These are phyloP conservation scores for Pseudocercospora vitis DNA, from an alignment of 2,329 filamentous ascomycete species.

Conservation along the genomic window DNA sequence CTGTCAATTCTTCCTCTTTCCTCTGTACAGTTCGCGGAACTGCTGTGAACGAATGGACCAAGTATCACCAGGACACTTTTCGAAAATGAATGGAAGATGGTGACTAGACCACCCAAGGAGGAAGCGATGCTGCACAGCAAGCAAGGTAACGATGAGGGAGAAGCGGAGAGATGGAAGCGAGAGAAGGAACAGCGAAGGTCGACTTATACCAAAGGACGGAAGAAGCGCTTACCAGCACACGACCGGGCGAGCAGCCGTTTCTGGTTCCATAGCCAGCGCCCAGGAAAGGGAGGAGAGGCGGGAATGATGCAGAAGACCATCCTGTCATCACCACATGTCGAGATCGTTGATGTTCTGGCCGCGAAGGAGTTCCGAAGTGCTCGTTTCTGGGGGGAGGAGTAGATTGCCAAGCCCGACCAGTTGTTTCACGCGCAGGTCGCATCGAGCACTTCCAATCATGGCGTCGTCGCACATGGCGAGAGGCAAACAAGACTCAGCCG, in stretches of 20 bases:
- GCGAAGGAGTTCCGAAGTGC: no score
- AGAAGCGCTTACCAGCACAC: conserved; percentile 11
- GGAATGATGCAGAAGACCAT: neutral
- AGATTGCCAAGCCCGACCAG: no score
- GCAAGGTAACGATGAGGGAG: neutral
- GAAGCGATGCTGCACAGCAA: conserved; percentile 14
- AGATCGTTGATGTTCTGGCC: no score
- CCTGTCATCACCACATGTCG: conserved; percentile 11
- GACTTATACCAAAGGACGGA: conserved; percentile 5
- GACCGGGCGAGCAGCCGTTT: neutral
- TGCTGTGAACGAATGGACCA: conserved; percentile 9
- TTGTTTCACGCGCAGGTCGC: neutral
- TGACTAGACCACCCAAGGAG: conserved; percentile 10
- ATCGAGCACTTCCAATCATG: neutral
- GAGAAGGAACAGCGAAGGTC: neutral
- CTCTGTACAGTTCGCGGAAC: conserved; percentile 4
- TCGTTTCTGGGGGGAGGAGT: no score
- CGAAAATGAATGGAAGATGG: conserved; percentile 13
- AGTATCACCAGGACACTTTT: conserved; percentile 22
- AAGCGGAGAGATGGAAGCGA: neutral
- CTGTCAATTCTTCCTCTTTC: neutral
- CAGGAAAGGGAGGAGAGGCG: no score
- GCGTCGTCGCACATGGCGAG: neutral
- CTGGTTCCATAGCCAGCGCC: neutral
- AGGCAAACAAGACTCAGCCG: conserved; percentile 9